Evolutionary conservation across 176 grass and related monocot genomes (phyloP), one percentile per base, ranked within the genome.

Genomic region (Musa acuminata): DNA sequence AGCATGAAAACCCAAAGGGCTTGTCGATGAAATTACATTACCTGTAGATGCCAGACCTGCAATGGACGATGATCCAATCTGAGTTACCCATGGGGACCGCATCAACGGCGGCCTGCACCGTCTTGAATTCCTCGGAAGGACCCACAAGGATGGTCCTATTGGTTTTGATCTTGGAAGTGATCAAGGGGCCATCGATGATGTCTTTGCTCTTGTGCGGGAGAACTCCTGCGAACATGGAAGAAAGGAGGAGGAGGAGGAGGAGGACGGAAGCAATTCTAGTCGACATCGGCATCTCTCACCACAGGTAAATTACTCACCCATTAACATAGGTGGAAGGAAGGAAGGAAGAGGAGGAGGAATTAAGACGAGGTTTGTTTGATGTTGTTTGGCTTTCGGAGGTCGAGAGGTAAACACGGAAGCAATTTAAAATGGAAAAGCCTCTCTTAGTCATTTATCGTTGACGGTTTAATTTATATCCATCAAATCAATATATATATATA

Each of bases 51-150:
- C 86, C 84, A 1, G 88, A 67, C 63, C 78, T 82, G 75, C 93
- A 55, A 81, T 91, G 95, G 23, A 91, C 59, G 62, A 93, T 77
- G 80, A 98, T 50, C 90, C 90, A 93, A 17, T 87, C 85, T 4
- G 75, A 29, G 81, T 98, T 98, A 0, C 84, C 86, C n/a, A 77
- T 73, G 2, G 94, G 86, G 49, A 98, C 86, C 0, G 82, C 86
- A 24, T 98, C 84, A 43, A 98, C 77, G 75, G 90, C 88, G 11
- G 82, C 62, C 50, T 87, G 88, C 66, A 98, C 78, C 10, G 86
- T 85, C 75, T 84, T 93, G 75, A 85, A 93, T 64, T 91, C 80
- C 9, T 89, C 88, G 8, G 80, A 35, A 0, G 86, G 88, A 10
- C 90, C 84, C 1, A 98, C 86, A 62, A 90, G 73, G n/a, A 91